Evolutionary conservation across 2,329 filamentous ascomycete genomes (phyloP).

Genomic region (Periconia sp.): DNA sequence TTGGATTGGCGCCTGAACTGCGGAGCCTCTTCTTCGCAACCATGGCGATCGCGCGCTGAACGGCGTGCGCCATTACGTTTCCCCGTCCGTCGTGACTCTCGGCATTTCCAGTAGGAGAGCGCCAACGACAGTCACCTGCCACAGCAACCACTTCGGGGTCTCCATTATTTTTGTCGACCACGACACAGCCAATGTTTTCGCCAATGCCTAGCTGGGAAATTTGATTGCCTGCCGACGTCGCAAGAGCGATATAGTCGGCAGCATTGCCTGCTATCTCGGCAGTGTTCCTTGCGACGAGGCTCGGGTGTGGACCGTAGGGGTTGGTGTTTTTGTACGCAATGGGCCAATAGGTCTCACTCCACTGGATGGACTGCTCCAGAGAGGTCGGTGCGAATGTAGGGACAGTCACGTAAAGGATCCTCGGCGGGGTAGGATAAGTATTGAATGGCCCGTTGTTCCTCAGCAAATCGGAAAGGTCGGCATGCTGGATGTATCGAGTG

Average conservation of each 20-base stretch:
- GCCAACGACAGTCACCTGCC: slow-evolving; percentile 75
- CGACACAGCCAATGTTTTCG: slow-evolving; percentile 71
- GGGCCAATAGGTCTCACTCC: slow-evolving; percentile 80
- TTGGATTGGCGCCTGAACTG: slow-evolving; percentile 34
- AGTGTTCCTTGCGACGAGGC: slow-evolving; percentile 69
- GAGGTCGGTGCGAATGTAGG: slow-evolving; percentile 75
- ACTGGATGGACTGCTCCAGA: slow-evolving; percentile 70
- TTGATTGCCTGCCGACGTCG: slow-evolving; percentile 64
- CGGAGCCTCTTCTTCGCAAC: slow-evolving; percentile 63
- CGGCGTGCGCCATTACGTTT: slow-evolving; percentile 78
- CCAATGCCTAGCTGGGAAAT: slow-evolving; percentile 62
- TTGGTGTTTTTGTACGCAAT: slow-evolving; percentile 86
- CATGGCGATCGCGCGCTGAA: slow-evolving; percentile 80
- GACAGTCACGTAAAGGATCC: slow-evolving; percentile 66
- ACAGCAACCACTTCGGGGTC: slow-evolving; percentile 65
- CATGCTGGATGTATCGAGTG: slow-evolving; percentile 53
- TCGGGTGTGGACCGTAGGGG: slow-evolving; percentile 80
- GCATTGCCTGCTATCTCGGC: slow-evolving; percentile 68
- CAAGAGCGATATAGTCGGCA: slow-evolving; percentile 67
- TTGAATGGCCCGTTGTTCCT: slow-evolving; percentile 44
- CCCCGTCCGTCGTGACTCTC: slow-evolving; percentile 49
- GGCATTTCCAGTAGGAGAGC: slow-evolving; percentile 39
- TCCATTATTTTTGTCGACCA: slow-evolving; percentile 61
- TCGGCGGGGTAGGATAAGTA: slow-evolving; percentile 45
- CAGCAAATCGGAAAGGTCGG: slow-evolving; percentile 47